phyloP scores from a whole-genome alignment of 352 stramenopile species.

The Phytophthora citricola region DNA sequence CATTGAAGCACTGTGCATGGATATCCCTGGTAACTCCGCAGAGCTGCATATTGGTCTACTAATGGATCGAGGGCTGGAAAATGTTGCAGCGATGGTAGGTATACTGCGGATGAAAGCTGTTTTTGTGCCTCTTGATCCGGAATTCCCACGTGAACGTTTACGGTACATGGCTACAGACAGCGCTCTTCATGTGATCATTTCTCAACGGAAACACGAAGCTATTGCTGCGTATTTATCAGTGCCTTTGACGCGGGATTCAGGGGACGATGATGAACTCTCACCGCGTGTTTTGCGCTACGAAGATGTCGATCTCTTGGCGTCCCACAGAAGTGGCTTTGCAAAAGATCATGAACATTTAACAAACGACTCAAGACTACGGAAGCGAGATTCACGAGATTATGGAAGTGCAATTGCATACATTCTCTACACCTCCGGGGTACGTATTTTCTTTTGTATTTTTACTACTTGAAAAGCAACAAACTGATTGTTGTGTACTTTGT shows the following conservation, averaged over 20 bases:
- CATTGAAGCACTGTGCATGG: constrained; percentile 17
- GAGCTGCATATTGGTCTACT: constrained; percentile 51
- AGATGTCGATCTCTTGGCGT: constrained; percentile 24
- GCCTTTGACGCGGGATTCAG: neutral
- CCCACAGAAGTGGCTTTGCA: neutral
- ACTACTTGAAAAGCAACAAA: neutral
- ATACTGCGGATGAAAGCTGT: constrained; percentile 43
- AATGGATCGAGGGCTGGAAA: constrained; percentile 48
- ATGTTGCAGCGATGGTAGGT: constrained; percentile 51
- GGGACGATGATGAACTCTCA: constrained; percentile 2
- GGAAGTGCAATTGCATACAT: constrained; percentile 51
- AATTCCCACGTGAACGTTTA: constrained; percentile 56
- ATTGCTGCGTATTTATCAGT: constrained; percentile 30
- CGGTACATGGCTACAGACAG: constrained; percentile 59
- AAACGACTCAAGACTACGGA: neutral
- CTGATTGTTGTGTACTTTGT: no score
- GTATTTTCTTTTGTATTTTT: constrained; percentile 2
- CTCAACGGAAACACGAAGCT: constrained; percentile 34
- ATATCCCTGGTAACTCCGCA: neutral
- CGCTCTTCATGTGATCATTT: constrained; percentile 48
- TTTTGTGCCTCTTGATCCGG: constrained; percentile 57
- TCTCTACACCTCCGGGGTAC: constrained; percentile 75
- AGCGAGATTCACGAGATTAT: neutral
- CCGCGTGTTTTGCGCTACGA: constrained; percentile 41
- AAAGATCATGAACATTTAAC: neutral